These are phyloP conservation scores for Prillingera fragicola DNA, from an alignment of 1,284 basidiomycete species.

Conservation along the genomic window DNA sequence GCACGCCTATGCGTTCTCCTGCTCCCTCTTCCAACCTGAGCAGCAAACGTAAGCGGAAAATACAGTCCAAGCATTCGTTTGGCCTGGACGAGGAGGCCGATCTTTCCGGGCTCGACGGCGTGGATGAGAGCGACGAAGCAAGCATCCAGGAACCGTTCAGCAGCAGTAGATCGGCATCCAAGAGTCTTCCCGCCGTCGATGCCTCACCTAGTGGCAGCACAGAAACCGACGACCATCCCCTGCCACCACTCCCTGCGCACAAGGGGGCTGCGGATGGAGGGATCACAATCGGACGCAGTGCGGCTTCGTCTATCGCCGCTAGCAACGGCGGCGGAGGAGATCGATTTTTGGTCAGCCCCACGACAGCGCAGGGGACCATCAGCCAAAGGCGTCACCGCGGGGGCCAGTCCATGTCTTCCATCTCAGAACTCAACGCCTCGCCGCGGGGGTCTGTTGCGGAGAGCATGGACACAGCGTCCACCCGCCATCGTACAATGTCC, in stretches of 20 bases:
- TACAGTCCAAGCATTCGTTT: constrained; percentile 16
- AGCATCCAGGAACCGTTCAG: background rate
- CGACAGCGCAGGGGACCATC: constrained; percentile 35
- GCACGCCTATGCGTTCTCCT: constrained; percentile 8
- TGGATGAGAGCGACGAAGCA: constrained; percentile 8
- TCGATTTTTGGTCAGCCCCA: constrained; percentile 28
- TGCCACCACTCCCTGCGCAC: constrained; percentile 25
- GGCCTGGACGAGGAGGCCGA: constrained; percentile 32
- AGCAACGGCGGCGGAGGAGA: background rate
- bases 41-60: constrained; percentile 3
- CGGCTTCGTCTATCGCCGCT: background rate
- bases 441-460: constrained; percentile 4
- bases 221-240: constrained; percentile 12
- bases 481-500: constrained; percentile 4
- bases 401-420: constrained; percentile 13
- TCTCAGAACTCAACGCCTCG: constrained; percentile 13
- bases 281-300: too few relatives aligned
- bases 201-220: constrained; percentile 2
- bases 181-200: background rate
- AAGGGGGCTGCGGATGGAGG: too few relatives aligned
- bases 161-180: background rate
- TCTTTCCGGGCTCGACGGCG: constrained; percentile 26
- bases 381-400: constrained; percentile 29
- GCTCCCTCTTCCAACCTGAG: constrained; percentile 3
- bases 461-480: constrained; percentile 4